Percentiles rank a stretch among this genome's conserved stretches.
Conservation (phyloP, 352 stramenopile species). For the Phytophthora constricta region DNA sequence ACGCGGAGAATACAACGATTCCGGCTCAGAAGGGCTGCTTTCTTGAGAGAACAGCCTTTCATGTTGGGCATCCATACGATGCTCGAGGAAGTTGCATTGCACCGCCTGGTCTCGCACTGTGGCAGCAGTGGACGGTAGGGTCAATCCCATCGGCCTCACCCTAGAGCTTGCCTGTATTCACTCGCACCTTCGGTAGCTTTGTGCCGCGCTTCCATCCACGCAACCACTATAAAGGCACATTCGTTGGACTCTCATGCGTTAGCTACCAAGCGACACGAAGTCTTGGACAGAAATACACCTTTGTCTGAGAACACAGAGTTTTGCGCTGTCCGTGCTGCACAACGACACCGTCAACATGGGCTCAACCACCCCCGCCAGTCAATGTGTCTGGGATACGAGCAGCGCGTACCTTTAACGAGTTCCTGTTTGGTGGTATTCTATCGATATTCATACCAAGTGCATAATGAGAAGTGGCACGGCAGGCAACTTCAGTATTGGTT, state of each 20-base stretch:
- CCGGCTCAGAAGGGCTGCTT: slow-evolving; percentile 14
- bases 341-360: not conserved
- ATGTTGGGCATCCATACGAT: not conserved
- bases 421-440: slow-evolving; percentile 70
- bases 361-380: not conserved
- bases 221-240: slow-evolving; percentile 21
- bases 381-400: not conserved
- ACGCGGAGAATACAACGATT: slow-evolving; percentile 17
- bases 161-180: not conserved
- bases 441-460: not conserved
- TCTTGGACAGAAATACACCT: no score
- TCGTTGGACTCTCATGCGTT: not conserved
- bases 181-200: slow-evolving; percentile 24
- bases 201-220: slow-evolving; percentile 39
- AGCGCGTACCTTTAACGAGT: slow-evolving; percentile 46
- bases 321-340: slow-evolving; percentile 33
- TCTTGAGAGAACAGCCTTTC: not conserved
- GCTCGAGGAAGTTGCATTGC: slow-evolving; percentile 36
- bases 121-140: slow-evolving; percentile 1
- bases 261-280: no score
- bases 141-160: not conserved
- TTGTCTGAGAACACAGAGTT: slow-evolving; percentile 39
- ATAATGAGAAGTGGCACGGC: slow-evolving; percentile 4
- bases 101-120: slow-evolving; percentile 34
- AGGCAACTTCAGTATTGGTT: not conserved